Evolutionary conservation across 495 filamentous ascomycete species (phyloP), one percentile per base, ranked within the genome.

Genomic region (Aspergillus heteromorphus): DNA sequence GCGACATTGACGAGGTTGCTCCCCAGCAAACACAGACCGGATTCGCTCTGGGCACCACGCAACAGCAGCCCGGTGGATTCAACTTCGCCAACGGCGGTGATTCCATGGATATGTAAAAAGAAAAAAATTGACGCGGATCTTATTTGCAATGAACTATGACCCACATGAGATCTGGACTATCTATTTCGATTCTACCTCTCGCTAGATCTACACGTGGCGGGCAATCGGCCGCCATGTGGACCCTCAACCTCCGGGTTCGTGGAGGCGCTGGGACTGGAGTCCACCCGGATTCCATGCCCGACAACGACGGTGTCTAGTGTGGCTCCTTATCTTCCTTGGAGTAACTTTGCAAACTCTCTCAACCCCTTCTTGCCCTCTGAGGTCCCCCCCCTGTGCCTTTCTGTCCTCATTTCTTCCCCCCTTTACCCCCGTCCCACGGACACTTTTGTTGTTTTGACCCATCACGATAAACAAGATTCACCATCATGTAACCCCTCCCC

Each of bases 51-150:
- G 89, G 91, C 47, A 81, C 89, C 59, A 81, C 80, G 57, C 80
- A 83, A 53, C 83, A 85, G 48, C 87, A 90, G 67, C 83, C 85
- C 53, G 84, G 83, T 52, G 84, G 87, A 48, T 98, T 98, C 83
- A 96, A 86, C 79, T 98, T 87, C 65, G 88, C 89, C 55, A 95
- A 95, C 72, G 92, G 89, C 49, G 72, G 68, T 62, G 93, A 96
- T 70, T 89, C 88, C 27, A 99, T 99, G 95, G 95, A 99, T 64
- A 99, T 99, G 93, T 97, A 50, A 38, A 78, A 51, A 19, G 53
- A 38, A 50, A 38, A 58, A 38, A 50, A 51, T 48, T 48, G 25
- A 55, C 21, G 36, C 25, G 55, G 47, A 45, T 54, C 13, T 51
- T 55, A 53, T 53, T 41, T 45, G 43, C 54, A 58, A 58, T 45